Base-by-base conservation (phyloP, 352 stramenopile genomes). In the Globisporangium canariense region DNA sequence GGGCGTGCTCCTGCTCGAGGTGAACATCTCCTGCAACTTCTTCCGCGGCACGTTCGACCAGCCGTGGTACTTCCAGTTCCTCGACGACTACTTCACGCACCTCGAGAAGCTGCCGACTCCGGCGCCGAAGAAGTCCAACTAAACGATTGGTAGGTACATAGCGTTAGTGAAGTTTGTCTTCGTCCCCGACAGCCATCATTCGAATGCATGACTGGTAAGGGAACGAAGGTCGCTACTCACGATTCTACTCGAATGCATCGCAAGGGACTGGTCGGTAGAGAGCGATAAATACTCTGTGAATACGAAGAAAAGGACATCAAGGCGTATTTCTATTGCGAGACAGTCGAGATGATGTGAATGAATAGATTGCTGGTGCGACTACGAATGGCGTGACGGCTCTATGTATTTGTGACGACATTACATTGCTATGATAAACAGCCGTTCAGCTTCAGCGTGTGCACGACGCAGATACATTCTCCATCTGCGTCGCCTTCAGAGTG, bases 21-120 rank as follows among this genome's bases (percentile, higher is more conserved):
- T 97, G 40, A 97, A 97, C 78, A 91, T 97, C 53, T 97, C 90
- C 62, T 98, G 93, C 79, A 98, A 98, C 73, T 98, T 98, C 67
- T 98, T 98, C 82, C 88, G 90, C 45, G 93, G 90, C 61, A 88
- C 79, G 18, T 97, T 97, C 61, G 88, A 97, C 75, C 79, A 96
- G 76, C 64, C 70, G 8, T 88, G 78, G 73, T 97, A 97, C 76
- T 95, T 96, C 65, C 66, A 78, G 56, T 93, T 96, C 71, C 62
- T 96, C 22, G 81, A 96, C 65, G 76, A 92, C 47, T 97, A 95
- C 75, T 96, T 95, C 62, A 63, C 58, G 43, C 75, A 91, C 69
- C 64, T 91, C 22, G 83, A 91, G 70, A 89, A 67, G 71, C 62
- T 86, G 20, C 77, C 80, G 34, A 84, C 66, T 43, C 70, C 79